Evolutionary conservation across 352 stramenopile species (phyloP), one percentile per base, ranked within the genome.

Genomic region (Phytophthora nicotianae): DNA sequence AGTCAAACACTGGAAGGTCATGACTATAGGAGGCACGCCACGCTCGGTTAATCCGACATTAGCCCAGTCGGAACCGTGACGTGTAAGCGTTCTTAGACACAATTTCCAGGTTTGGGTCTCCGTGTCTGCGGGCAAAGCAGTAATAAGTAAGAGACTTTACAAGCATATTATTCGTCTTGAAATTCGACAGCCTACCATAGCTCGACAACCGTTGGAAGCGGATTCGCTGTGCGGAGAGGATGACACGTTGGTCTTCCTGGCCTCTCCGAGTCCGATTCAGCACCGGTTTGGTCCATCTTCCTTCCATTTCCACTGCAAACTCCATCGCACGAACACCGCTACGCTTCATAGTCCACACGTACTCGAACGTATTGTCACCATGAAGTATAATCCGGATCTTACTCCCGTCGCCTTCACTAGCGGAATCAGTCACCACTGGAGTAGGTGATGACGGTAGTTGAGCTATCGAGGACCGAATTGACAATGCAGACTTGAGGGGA

Each of bases 301-400:
- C 86, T 2, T 62, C 57, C 47, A 95, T 87, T 50, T 93, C 81
- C 10, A 93, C 77, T 4, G 46, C 69, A 41, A 90, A 84, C 61
- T 95, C 81, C 81, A 91, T 92, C 11, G 81, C 73, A 1, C 83
- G 76, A 9, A 66, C 57, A 7, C 66, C 74, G 19, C 56, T 76
- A 10, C 83, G 77, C 21, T 72, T 77, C 74, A 92, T 72, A 16
- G 59, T 85, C 84, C 83, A 93, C 23, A 67, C 13, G 55, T 95
- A 95, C 47, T 93, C 82, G 45, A 95, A 95, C 5, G 81, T 81
- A 59, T 91, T 93, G 65, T 95, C 84, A 3, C 83, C 84, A 57
- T 95, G 82, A 6, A 95, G 72, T 11, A 89, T 32, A 1, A 95
- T 42, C 1, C 61, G 74, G 16, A 68, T 59, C 19, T 76, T 72